Evolutionary conservation across 495 filamentous ascomycete genomes (phyloP).

Genomic region (Neurospora cerealis): DNA sequence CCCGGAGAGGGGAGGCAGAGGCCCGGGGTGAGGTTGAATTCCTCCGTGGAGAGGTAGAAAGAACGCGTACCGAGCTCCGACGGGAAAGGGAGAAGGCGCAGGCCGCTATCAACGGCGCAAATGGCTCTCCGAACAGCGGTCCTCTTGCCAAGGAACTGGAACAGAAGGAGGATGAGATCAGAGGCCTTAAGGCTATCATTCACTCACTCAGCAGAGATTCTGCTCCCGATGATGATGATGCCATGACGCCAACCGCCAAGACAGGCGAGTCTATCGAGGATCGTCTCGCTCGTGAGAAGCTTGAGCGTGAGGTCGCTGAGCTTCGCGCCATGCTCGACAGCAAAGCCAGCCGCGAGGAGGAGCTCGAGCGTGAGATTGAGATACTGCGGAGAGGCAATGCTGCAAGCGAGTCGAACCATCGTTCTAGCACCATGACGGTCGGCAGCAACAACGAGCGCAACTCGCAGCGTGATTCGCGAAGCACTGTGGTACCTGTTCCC

Average conservation of each 20-base stretch:
- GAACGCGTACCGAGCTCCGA: constrained; percentile 80
- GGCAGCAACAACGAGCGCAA: constrained; percentile 39
- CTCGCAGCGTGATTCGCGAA: constrained; percentile 48
- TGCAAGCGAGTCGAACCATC: constrained; percentile 17
- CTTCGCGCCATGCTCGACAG: constrained; percentile 57
- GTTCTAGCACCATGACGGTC: constrained; percentile 43
- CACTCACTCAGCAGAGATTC: constrained; percentile 78
- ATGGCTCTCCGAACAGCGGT: constrained; percentile 35
- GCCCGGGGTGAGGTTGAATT: constrained; percentile 95
- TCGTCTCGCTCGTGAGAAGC: constrained; percentile 45
- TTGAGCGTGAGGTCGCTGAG: constrained; percentile 72
- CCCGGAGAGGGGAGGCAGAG: constrained; percentile 91
- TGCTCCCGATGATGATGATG: constrained; percentile 39
- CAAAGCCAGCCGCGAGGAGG: constrained; percentile 72
- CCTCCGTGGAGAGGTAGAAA: constrained; percentile 87
- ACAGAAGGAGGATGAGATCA: constrained; percentile 93
- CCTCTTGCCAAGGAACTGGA: constrained; percentile 65
- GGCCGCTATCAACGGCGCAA: constrained; percentile 44
- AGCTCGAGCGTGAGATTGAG: constrained; percentile 81
- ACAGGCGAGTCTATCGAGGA: constrained; percentile 47
- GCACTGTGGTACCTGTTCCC: constrained; percentile 42
- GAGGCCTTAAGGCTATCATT: constrained; percentile 94
- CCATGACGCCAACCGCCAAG: constrained; percentile 29
- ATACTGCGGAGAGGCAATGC: constrained; percentile 41
- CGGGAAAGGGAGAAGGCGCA: constrained; percentile 84